Evolutionary conservation across 306 rosid species (phyloP).

Genomic region (Glycine soja): DNA sequence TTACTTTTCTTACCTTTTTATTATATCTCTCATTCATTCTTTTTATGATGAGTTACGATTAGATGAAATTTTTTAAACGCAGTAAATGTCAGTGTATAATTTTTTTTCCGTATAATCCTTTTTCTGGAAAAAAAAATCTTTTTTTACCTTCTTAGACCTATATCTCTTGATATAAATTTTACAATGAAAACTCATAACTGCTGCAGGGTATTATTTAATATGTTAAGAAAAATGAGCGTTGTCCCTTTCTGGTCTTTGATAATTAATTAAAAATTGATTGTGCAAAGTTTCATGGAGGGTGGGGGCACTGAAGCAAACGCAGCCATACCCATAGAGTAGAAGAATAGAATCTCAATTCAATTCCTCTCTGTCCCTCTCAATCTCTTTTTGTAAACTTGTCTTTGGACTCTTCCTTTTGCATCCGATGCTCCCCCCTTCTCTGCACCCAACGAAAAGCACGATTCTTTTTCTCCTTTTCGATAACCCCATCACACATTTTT

Average conservation of each 20-base stretch:
- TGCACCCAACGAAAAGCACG: slow-evolving; percentile 40
- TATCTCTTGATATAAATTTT: too few species aligned
- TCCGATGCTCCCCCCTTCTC: slow-evolving; percentile 28
- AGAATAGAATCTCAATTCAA: neutral
- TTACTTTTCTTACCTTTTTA: too few species aligned
- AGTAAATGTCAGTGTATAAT: too few species aligned
- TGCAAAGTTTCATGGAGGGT: slow-evolving; percentile 23
- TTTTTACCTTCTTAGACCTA: too few species aligned
- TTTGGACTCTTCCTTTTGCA: slow-evolving; percentile 49
- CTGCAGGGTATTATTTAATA: neutral
- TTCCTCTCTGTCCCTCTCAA: slow-evolving; percentile 13
- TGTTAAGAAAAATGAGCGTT: neutral
- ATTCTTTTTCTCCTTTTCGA: slow-evolving; percentile 19
- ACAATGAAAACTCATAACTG: neutral
- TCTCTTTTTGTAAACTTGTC: slow-evolving; percentile 41
- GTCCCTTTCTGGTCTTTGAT: neutral
- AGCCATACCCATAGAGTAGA: neutral
- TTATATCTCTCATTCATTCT: too few species aligned
- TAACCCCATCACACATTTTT: slow-evolving; percentile 34
- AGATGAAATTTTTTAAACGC: too few species aligned
- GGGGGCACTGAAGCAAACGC: neutral
- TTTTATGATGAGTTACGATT: too few species aligned
- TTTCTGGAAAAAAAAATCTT: too few species aligned
- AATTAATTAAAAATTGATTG: neutral
- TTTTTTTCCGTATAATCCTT: too few species aligned